phyloP scores from a whole-genome alignment of 345 rosid genomes.

The Toxicodendron radicans region DNA sequence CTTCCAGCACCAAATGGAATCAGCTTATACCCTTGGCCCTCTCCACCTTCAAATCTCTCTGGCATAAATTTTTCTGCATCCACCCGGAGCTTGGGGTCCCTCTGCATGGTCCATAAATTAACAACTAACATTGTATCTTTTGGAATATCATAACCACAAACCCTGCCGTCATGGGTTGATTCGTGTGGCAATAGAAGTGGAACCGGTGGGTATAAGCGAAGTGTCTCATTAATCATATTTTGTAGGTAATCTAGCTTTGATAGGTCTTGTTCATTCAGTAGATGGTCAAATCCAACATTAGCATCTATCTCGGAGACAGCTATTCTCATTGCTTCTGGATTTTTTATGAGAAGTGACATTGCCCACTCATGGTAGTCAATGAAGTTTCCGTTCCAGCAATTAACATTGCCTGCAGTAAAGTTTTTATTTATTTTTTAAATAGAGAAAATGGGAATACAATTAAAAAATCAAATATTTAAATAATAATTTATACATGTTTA shows the following conservation, averaged over 20 bases:
- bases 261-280: conserved; percentile 29
- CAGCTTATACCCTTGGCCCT: conserved; percentile 22
- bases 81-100: conserved; percentile 37
- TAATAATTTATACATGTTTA: too few species aligned
- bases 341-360: conserved; percentile 38
- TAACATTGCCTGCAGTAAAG: conserved; percentile 15
- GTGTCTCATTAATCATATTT: conserved; percentile 25
- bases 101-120: conserved; percentile 26
- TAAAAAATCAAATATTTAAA: too few species aligned
- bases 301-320: conserved; percentile 24
- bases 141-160: conserved; percentile 31
- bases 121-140: conserved; percentile 24
- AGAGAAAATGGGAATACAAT: too few species aligned
- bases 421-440: background rate
- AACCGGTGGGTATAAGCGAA: conserved; percentile 23
- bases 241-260: conserved; percentile 24
- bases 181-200: conserved; percentile 36
- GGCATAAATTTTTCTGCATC: conserved; percentile 31
- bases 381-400: conserved; percentile 37
- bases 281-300: conserved; percentile 17
- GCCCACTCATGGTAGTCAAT: conserved; percentile 34
- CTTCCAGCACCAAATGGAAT: conserved; percentile 37
- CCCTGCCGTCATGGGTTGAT: conserved; percentile 19
- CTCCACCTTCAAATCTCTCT: conserved; percentile 37
- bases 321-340: conserved; percentile 25